These are phyloP conservation scores for Cydonia oblonga DNA, from an alignment of 331 rosid genomes.

Conservation along the genomic window DNA sequence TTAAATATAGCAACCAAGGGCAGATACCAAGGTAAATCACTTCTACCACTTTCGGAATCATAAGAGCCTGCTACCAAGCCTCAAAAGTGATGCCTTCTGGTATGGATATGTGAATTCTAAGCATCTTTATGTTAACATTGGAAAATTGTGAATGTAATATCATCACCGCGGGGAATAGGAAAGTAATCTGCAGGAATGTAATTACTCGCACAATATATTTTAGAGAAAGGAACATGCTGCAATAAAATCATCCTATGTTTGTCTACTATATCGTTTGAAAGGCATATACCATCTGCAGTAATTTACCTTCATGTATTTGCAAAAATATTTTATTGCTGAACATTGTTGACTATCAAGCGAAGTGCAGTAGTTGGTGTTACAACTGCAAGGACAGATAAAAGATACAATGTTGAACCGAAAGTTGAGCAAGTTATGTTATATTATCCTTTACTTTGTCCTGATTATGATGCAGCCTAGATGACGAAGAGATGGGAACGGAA, in stretches of 20 bases:
- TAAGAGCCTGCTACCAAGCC: background rate
- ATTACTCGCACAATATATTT: background rate
- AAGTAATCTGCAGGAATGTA: background rate
- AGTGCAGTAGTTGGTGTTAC: constrained; percentile 38
- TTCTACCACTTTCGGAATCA: background rate
- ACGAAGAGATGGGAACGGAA: too few species aligned
- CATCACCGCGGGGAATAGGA: background rate
- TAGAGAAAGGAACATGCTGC: background rate
- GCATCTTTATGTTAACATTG: background rate
- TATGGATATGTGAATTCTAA: background rate
- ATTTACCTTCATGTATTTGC: constrained; percentile 31
- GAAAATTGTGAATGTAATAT: background rate
- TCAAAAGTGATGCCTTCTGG: background rate
- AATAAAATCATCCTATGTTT: background rate
- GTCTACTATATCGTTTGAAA: background rate
- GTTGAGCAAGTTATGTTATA: too few species aligned
- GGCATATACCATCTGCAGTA: background rate
- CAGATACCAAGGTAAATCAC: background rate
- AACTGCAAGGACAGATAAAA: constrained; percentile 28
- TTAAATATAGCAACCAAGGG: background rate
- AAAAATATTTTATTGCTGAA: constrained; percentile 34
- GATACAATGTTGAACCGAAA: constrained; percentile 8
- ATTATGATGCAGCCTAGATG: background rate
- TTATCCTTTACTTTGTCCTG: constrained; percentile 1
- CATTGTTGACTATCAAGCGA: constrained; percentile 25